These are phyloP conservation scores for Hymenoscyphus occultus DNA, from an alignment of 2,329 filamentous ascomycete genomes.

Conservation along the genomic window DNA sequence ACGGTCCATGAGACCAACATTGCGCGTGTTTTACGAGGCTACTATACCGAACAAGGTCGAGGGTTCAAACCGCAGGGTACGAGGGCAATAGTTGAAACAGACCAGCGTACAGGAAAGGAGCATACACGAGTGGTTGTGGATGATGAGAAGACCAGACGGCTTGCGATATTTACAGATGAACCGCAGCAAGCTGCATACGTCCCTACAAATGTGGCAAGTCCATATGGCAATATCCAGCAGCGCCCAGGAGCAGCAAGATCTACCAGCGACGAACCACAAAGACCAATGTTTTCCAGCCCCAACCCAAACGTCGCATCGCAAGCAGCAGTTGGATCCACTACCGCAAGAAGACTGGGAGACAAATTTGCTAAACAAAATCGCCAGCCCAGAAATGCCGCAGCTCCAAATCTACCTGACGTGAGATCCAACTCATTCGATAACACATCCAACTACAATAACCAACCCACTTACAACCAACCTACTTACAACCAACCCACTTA, in stretches of 20 bases:
- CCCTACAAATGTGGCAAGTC: not conserved
- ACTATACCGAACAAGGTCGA: slow-evolving; percentile 57
- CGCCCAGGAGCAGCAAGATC: not conserved
- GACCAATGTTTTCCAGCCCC: no score
- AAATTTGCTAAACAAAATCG: not conserved
- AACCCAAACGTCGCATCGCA: no score
- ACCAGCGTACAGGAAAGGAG: slow-evolving; percentile 46
- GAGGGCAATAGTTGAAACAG: slow-evolving; percentile 58
- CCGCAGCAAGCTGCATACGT: not conserved
- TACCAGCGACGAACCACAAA: not conserved
- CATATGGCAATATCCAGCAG: no score
- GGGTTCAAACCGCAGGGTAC: not conserved
- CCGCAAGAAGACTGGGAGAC: no score
- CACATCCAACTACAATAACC: not conserved
- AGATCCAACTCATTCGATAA: not conserved
- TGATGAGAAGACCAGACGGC: not conserved
- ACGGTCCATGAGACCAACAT: slow-evolving; percentile 91
- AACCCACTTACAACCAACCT: not conserved
- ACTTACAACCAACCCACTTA: slow-evolving; percentile 30
- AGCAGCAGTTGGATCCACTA: no score
- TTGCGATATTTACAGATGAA: not conserved
- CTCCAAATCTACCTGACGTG: not conserved
- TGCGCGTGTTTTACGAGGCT: slow-evolving; percentile 85
- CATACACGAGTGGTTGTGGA: not conserved
- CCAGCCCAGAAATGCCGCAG: no score